Evolutionary conservation across 2,329 filamentous ascomycete genomes (phyloP), one percentile per base, ranked within the genome.

Genomic region (Botrytis squamosa): DNA sequence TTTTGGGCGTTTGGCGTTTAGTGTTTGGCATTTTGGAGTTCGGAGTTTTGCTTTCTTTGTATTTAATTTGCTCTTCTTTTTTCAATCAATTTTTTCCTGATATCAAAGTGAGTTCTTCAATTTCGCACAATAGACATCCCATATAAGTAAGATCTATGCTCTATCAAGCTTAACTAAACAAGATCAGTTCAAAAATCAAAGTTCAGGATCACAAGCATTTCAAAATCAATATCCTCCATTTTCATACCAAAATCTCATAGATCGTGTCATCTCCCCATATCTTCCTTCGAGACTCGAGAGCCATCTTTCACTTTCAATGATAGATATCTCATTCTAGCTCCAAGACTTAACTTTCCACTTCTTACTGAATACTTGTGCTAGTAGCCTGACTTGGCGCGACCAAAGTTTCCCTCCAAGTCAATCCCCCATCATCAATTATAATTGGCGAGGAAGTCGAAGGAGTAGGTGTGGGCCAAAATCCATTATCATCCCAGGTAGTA

Each of bases 261-360:
- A 57, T 9, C 1, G 1, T 2, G 18, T 9, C 6, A 57, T 0
- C 3, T 29, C 1, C 14, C 7, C 14, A 16, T 29, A 2, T 29
- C 52, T 33, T 8, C 6, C n/a, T 3, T 29, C 3, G 6, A 57
- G 4, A 29, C 3, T 29, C 3, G n/a, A 57, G 4, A 29, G n/a
- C n/a, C 0, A 29, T 55, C 12, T 29, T 29, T 52, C 10, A 5
- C 9, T 49, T 49, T 12, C 49, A 52, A 52, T 18, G 14, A 3
- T 29, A 29, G 14, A 18, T n/a, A n/a, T 62, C 12, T 25, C 36
- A 40, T 40, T 62, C 6, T 10, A n/a, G 2, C 6, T 5, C 33
- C 6, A n/a, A 4, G 2, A 18, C 12, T n/a, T 40, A 18, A n/a
- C 1, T 22, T 42, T 29, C 14, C 14, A 9, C 60, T 38, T n/a